phyloP scores from a whole-genome alignment of 2,329 filamentous ascomycete species.

The Aspergillus felis region DNA sequence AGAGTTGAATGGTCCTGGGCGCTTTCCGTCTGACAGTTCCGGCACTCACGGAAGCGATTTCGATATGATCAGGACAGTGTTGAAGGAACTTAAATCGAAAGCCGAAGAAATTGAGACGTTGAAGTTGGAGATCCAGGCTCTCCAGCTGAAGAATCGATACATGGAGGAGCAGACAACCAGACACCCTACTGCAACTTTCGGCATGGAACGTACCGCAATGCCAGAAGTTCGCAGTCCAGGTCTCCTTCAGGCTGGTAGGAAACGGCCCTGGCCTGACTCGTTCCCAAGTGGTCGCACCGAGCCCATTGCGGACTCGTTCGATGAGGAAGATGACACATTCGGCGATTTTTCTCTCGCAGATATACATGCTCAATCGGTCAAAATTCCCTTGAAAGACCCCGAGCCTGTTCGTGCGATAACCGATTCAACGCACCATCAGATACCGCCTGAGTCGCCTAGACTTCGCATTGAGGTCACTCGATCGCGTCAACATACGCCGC shows the following conservation, averaged over 20 bases:
- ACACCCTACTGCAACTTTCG: slow-evolving; percentile 7
- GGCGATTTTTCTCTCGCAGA: slow-evolving; percentile 25
- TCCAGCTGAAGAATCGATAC: slow-evolving; percentile 34
- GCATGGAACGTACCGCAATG: slow-evolving; percentile 10
- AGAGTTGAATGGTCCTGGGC: slow-evolving; percentile 31
- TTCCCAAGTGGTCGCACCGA: slow-evolving; percentile 21
- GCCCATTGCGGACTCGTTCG: slow-evolving; percentile 31
- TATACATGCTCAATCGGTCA: slow-evolving; percentile 16
- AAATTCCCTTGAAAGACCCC: slow-evolving; percentile 22
- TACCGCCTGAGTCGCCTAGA: slow-evolving; percentile 6
- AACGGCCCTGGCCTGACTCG: slow-evolving; percentile 29
- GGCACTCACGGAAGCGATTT: slow-evolving; percentile 22
- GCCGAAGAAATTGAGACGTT: slow-evolving; percentile 38
- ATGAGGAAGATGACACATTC: slow-evolving; percentile 26
- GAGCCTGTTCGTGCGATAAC: slow-evolving; percentile 1
- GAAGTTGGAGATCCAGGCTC: slow-evolving; percentile 35
- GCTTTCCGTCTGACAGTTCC: slow-evolving; percentile 18
- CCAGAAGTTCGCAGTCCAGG: slow-evolving; percentile 32
- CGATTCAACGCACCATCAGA: slow-evolving; percentile 5
- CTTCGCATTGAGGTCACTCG: slow-evolving; percentile 15
- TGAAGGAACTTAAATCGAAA: slow-evolving; percentile 37
- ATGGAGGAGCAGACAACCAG: slow-evolving; percentile 26
- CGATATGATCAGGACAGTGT: slow-evolving; percentile 36
- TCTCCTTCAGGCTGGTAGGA: slow-evolving; percentile 31
- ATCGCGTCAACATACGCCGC: slow-evolving; percentile 5